phyloP scores from a whole-genome alignment of 352 stramenopile genomes.

The Phytophthora crassamura region DNA sequence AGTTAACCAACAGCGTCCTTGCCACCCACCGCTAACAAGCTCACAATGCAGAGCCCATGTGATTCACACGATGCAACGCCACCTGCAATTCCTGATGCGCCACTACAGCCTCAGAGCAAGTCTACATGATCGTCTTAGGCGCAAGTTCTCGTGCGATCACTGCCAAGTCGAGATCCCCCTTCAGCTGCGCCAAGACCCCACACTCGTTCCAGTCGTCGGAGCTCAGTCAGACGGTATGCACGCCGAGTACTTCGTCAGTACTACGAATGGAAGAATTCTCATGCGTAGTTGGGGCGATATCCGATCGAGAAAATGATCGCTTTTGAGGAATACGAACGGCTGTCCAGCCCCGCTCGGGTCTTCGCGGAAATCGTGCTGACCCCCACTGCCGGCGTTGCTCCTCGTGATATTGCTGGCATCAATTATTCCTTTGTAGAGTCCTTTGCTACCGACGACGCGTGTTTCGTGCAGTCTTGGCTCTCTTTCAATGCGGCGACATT shows the following conservation, averaged over 20 bases:
- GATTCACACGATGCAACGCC: too few species aligned
- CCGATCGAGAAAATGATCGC: conserved; percentile 39
- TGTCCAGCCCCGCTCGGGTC: conserved; percentile 1
- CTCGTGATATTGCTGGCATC: conserved; percentile 1
- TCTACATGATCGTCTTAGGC: too few species aligned
- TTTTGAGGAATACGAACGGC: conserved; percentile 25
- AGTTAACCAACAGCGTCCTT: too few species aligned
- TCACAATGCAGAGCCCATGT: too few species aligned
- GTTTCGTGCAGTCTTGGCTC: conserved; percentile 21
- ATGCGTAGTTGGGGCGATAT: conserved; percentile 39
- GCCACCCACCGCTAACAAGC: too few species aligned
- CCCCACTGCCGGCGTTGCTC: conserved; percentile 4
- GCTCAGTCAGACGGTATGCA: too few species aligned
- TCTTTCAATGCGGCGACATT: conserved; percentile 4
- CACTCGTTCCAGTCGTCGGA: too few species aligned
- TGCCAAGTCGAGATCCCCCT: too few species aligned
- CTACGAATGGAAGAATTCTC: conserved; percentile 29
- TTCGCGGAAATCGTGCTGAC: conserved; percentile 16
- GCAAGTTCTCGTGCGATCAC: too few species aligned
- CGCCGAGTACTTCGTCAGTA: background rate
- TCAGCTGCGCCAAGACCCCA: too few species aligned
- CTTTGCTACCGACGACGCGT: background rate
- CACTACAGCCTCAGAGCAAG: too few species aligned
- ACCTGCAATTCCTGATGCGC: too few species aligned
- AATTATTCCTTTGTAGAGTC: conserved; percentile 18